A percentile compares a stretch with the other conserved stretches of the same genome.
These are phyloP conservation scores for Malassezia obtusa DNA, from an alignment of 1,284 basidiomycete species.

Conservation along the genomic window DNA sequence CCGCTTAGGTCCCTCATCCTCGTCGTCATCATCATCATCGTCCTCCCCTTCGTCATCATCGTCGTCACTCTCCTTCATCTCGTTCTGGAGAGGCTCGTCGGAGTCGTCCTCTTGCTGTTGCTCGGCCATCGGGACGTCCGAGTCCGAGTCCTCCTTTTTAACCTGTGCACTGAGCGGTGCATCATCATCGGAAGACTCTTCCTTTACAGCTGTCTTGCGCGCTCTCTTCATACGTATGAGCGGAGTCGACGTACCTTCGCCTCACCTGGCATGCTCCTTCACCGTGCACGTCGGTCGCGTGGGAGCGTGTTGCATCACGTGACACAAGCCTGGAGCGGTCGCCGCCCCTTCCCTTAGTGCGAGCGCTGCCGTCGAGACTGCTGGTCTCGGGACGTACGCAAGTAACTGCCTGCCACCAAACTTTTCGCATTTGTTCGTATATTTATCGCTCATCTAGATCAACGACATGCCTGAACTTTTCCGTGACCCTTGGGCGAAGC, in stretches of 20 bases:
- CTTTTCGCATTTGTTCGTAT: no score
- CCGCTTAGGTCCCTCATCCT: conserved; percentile 16
- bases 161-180: conserved; percentile 49
- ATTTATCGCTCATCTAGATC: not conserved
- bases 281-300: no score
- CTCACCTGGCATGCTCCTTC: not conserved
- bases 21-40: conserved; percentile 15
- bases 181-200: conserved; percentile 21
- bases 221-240: conserved; percentile 5
- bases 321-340: not conserved
- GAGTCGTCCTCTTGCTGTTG: conserved; percentile 20
- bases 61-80: conserved; percentile 20
- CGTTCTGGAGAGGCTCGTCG: conserved; percentile 21
- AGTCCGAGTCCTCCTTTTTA: conserved; percentile 25
- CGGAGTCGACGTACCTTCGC: not conserved
- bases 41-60: conserved; percentile 21
- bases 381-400: no score
- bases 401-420: no score
- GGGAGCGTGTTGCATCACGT: no score
- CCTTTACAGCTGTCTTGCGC: conserved; percentile 16
- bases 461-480: not conserved
- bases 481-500: conserved; percentile 45
- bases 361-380: no score
- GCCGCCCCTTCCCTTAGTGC: not conserved
- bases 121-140: conserved; percentile 24